phyloP scores from a whole-genome alignment of 345 rosid species.

The Abelmoschus esculentus region DNA sequence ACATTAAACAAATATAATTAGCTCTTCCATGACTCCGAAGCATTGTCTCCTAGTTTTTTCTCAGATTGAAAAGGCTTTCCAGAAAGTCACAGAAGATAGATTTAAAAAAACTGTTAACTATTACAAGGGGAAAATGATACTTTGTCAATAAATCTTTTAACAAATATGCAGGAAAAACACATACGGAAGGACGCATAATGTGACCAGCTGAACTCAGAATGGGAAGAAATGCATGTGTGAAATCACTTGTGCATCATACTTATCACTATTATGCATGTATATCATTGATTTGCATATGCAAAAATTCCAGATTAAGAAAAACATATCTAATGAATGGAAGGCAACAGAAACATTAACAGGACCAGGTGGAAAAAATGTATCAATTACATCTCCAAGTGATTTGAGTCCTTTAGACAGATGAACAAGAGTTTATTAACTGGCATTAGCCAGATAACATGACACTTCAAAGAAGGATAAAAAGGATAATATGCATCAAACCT shows the following conservation, averaged over 20 bases:
- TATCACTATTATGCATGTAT: neutral
- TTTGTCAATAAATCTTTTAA: neutral
- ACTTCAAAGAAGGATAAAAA: neutral
- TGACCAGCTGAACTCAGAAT: neutral
- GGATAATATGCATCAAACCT: slow-evolving; percentile 36
- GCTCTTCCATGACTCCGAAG: neutral
- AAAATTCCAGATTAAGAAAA: neutral
- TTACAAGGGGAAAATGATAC: neutral
- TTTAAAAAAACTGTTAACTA: neutral
- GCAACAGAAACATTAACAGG: neutral
- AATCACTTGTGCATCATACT: neutral
- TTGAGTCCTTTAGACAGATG: neutral
- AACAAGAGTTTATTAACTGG: neutral
- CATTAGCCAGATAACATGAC: neutral
- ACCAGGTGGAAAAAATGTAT: neutral
- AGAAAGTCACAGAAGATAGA: neutral
- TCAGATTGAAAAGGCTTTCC: neutral
- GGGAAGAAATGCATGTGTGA: neutral
- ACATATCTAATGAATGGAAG: no score
- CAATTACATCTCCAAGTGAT: neutral
- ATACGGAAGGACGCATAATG: neutral
- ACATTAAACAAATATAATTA: neutral
- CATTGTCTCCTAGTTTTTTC: neutral
- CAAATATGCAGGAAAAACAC: neutral
- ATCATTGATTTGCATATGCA: neutral